Evolutionary conservation across 306 rosid genomes (phyloP), one percentile per base, ranked within the genome.

Genomic region (Quercus engelmannii): DNA sequence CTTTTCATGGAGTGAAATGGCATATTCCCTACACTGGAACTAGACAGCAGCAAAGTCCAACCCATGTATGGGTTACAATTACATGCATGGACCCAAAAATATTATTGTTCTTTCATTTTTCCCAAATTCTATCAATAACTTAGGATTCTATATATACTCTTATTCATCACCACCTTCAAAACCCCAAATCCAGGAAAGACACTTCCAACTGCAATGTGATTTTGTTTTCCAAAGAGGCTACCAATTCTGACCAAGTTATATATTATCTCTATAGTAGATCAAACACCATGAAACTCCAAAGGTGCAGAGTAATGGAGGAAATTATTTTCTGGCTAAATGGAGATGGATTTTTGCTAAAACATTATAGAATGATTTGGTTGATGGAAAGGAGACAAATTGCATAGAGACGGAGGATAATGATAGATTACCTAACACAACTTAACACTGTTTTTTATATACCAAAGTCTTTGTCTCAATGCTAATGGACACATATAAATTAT

Each of bases 331-430:
- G 91, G 85, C 85, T 77, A 81, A 61, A 89, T 87, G 93, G 90
- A 65, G 86, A 85, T 92, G 92, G 92, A 88, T 83, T 74, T 85
- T 88, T 85, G 90, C 74, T 63, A 76, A 80, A 88, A 87, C 83
- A 75, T 79, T 38, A 46, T 79, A 80, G 68, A 68, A 30, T 75
- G 57, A 43, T 52, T 19, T 3, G 62, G 55, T 59, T 20, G 21
- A 61, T 57, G 18, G 83, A 35, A 78, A 77, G 79, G 83, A 71
- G 87, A 87, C 90, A 91, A 87, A 23, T 55, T 30, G 87, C 80
- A 83, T 64, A 77, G 67, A 49, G 88, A 81, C 75, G 82, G 83
- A 80, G 58, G 18, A 61, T 19, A 13, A 51, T 78, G 88, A 85
- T 85, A 68, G 71, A 51, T 81, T 74, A 87, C 88, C 92, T 71